Evolutionary conservation across 345 rosid species (phyloP), one percentile per base, ranked within the genome.

Genomic region (Brassica incana): DNA sequence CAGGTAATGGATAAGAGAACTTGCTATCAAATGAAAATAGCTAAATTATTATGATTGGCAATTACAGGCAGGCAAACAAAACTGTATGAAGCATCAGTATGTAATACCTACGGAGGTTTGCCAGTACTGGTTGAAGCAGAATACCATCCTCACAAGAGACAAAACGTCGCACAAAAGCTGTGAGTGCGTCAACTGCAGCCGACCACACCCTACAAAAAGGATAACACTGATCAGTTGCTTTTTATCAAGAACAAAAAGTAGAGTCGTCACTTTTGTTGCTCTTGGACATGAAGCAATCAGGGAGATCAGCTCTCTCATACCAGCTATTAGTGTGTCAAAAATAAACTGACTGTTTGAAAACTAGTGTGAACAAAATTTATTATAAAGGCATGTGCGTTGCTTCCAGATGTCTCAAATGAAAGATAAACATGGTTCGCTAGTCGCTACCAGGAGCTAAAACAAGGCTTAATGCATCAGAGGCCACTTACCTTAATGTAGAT

Each of bases 81-180:
- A 71, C 25, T 66, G 48, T 20, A 74, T 50, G 48, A 56, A 50
- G n/a, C 69, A 32, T 18, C 48, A 32, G 59, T 11, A 67, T 74
- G 71, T 67, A 87, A 79, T 88, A 94, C 98, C 98, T 91, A 84
- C 89, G 91, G 65, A 95, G 91, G 83, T 92, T 91, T 69, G 91
- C 89, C 82, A 92, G 78, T 77, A 95, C 95, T 18, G 99, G 99
- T 77, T 92, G 98, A 87, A 92, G 92, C 81, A 95, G 80, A 81
- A 95, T 84, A 67, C 92, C 91, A 82, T 78, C 83, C 80, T 83
- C 77, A 58, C 81, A 73, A 72, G 97, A 84, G 76, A 88, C 78
- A 76, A 91, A 95, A 86, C 95, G 92, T 77, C 86, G 84, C 76
- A 91, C 85, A 83, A 92, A 95, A 71, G 97, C 92, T 20, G 94